Base-by-base conservation (phyloP, 2,329 filamentous ascomycete species). In the Dothistroma pini region DNA sequence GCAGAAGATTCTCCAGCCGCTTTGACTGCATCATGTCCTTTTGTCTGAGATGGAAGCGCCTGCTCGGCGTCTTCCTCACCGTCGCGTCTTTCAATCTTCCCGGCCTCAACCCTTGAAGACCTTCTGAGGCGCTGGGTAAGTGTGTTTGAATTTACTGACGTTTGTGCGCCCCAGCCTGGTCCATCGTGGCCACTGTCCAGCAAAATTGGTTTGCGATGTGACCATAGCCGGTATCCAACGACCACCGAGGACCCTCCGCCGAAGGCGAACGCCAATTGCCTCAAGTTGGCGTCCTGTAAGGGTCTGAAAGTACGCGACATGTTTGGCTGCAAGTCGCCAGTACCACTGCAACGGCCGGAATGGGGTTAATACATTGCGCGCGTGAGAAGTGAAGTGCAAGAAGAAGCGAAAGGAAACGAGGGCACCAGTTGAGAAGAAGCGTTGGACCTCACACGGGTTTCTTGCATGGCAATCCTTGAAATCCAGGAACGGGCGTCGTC, bases 31-130 rank as follows among this genome's bases (percentile, higher is more conserved):
- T 61, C 61, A 16, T 67, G 67, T 4, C 64, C 66, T 49, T 66
- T 67, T 8, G 66, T 70, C 50, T 69, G 67, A 21, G 67, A 63
- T 10, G 69, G 69, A 16, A 67, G 69, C 3, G 68, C 32, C 48
- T 70, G 67, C 38, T 54, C 56, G 8, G 44, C 6, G 9, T 11
- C 19, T 11, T n/a, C 21, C 8, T 47, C n/a, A n/a, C 52, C 54
- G 32, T 56, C 34, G 8, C 21, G 50, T 10, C 34, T 14, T 7
- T 56, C 21, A 11, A 34, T 19, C 2, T 57, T 21, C 19, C 58
- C 51, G n/a, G 57, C 34, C 16, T 60, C 57, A 2, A 56, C 34
- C 19, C 31, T 35, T 4, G 59, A 54, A 12, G 59, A 21, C 16
- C 47, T n/a, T 54, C 54, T 59, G 59, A 61, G 49, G 22, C 44